Evolutionary conservation across 768 basidiomycete genomes (phyloP), one percentile per base, ranked within the genome.

Genomic region (Macrolepiota fuliginosa): DNA sequence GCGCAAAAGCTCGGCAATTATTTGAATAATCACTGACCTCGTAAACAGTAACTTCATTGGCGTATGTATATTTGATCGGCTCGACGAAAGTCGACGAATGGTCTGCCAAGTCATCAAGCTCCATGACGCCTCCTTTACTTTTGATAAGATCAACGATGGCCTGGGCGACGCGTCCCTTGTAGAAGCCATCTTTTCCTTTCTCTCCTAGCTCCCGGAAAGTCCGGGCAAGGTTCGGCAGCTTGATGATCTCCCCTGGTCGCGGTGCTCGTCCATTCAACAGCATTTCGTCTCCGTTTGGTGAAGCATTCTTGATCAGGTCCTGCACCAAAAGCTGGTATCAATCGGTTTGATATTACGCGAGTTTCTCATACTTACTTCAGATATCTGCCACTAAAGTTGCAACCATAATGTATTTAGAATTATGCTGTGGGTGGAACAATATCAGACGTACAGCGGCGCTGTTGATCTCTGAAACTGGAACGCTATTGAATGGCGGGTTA

Each of bases 61-160:
- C 89, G 67, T 92, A 98, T 1, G 90, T 94, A 71, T 96, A 96
- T 61, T 85, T 88, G 76, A 98, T 95, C 1, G 97, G 96, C 63
- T 94, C 85, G 17, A 98, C 92, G 40, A 92, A 84, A 3, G 86
- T 78, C 0, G 92, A 87, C 54, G 82, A 75, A 69, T 97, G 95
- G 50, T 81, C 79, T n/a, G 90, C 91, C 42, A 99, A 84, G 72
- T 99, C 97, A n/a, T 90, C 87, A 12, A 98, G 81, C 54, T 89
- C 90, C 95, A 99, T 96, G 7, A 95, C 83, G 19, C 97, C 97
- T 17, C 96, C 96, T 66, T 89, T 83, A 72, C 85, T 87, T 73
- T 92, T 78, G 53, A 97, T 83, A 32, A 98, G 80, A 53, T 94
- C 87, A 9, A 96, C 90, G 58, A 97, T 91, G 2, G 91, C 92